Base-by-base conservation (phyloP, 2,329 filamentous ascomycete genomes). In the Macrophomina pseudophaseolina region DNA sequence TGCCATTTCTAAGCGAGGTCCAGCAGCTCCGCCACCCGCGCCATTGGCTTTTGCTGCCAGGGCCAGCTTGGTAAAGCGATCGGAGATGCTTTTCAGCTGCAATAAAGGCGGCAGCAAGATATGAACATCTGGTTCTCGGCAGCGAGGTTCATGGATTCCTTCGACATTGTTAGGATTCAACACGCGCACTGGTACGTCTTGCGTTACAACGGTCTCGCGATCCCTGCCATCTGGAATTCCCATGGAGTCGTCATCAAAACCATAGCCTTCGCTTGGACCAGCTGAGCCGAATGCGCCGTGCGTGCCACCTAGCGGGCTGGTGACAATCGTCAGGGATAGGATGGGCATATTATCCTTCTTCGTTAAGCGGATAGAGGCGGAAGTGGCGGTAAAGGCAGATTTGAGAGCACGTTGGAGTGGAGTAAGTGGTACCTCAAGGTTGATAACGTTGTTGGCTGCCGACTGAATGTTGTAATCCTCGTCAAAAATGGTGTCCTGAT, bases 121-220 rank as follows among this genome's bases (percentile, higher is more conserved):
- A 79, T 98, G 91, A 2, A 97, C 94, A 74, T 98, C 95, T 46
- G 94, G 93, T 72, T 97, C 93, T 67, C 92, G 90, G 67, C 94
- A 93, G 68, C 90, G 89, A 14, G 95, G 95, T 80, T 99, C 94
- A 81, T 97, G 93, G 69, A 98, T 89, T n/a, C 89, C 91, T 74
- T 95, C 91, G n/a, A 98, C 93, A 0, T 88, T 90, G 63, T 91
- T 88, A 2, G 92, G 89, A 67, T 92, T 89, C 9, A 99, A 86
- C 1, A 99, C 93, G 18, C 94, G 90, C 51, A 98, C 91, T n/a
- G 95, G 95, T 46, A 99, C 91, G 79, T 98, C 93, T 75, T 99
- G 95, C 0, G 93, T 97, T 74, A 99, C 91, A 72, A 96, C 86
- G 69, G 95, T 97, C 77, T 97, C 94, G 72, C 93, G 90, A 74